These are phyloP conservation scores for Mycosphaerelloides madeirae DNA, from an alignment of 2,329 filamentous ascomycete species.

Conservation along the genomic window DNA sequence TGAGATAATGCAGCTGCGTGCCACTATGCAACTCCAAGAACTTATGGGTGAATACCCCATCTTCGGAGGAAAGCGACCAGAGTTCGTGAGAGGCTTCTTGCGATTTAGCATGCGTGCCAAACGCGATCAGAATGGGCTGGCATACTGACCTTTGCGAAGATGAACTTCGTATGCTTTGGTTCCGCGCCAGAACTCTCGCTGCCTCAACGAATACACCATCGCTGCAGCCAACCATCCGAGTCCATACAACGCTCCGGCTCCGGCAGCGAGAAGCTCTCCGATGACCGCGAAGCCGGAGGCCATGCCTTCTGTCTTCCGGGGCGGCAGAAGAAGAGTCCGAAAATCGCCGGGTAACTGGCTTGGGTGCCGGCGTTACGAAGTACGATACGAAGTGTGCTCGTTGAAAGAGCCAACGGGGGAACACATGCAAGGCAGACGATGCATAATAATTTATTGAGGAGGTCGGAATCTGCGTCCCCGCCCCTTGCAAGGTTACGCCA, in stretches of 20 bases:
- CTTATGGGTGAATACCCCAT: conserved; percentile 46
- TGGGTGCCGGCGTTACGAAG: no score
- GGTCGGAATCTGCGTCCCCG: no score
- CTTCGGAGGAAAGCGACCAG: conserved; percentile 50
- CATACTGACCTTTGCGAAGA: conserved; percentile 5
- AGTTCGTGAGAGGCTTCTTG: conserved; percentile 47
- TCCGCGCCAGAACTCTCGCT: conserved; percentile 14
- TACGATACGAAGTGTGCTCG: no score
- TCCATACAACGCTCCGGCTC: conserved; percentile 13
- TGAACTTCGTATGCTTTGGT: conserved; percentile 4
- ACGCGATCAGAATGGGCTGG: not conserved
- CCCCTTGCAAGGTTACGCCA: no score
- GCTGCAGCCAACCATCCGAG: conserved; percentile 11
- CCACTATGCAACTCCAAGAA: conserved; percentile 49
- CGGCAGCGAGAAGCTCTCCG: conserved; percentile 6
- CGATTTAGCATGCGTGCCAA: not conserved
- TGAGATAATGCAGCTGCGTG: conserved; percentile 52
- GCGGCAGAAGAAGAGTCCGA: no score
- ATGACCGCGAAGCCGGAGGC: not conserved
- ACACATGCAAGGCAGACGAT: no score
- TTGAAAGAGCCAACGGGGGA: no score
- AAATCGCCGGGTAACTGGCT: no score
- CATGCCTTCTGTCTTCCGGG: not conserved
- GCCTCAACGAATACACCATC: conserved; percentile 10
- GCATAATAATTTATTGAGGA: no score